phyloP scores from a whole-genome alignment of 2,329 filamentous ascomycete species.

The Fusarium miscanthi region DNA sequence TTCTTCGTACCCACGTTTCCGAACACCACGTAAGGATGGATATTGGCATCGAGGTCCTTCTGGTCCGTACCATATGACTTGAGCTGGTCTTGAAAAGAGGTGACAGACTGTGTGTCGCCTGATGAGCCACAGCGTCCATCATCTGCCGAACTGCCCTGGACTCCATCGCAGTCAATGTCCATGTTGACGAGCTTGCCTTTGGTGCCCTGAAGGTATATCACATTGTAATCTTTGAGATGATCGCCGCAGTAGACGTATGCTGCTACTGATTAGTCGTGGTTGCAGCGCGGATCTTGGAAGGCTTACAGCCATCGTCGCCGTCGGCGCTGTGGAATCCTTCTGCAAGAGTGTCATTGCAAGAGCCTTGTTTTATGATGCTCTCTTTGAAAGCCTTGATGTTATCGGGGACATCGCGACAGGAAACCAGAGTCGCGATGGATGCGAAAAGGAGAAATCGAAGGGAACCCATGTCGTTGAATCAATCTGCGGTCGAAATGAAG shows the following conservation, averaged over 20 bases:
- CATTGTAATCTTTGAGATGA: conserved; percentile 52
- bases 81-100: conserved; percentile 58
- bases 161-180: conserved; percentile 69
- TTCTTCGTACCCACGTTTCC: conserved; percentile 56
- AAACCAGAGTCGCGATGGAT: conserved; percentile 39
- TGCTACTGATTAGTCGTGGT: conserved; percentile 20
- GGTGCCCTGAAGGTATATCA: conserved; percentile 61
- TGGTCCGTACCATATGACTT: conserved; percentile 50
- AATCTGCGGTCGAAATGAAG: not conserved
- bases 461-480: conserved; percentile 23
- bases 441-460: conserved; percentile 39
- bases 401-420: conserved; percentile 52
- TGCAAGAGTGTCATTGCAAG: conserved; percentile 54
- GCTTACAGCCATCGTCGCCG: conserved; percentile 51
- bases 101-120: conserved; percentile 57
- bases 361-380: conserved; percentile 50
- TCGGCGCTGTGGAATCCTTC: conserved; percentile 55
- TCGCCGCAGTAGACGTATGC: conserved; percentile 61
- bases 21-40: conserved; percentile 65
- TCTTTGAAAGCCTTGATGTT: conserved; percentile 57
- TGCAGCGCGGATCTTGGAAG: no score
- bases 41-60: conserved; percentile 61
- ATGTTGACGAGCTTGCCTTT: conserved; percentile 61
- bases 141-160: conserved; percentile 53
- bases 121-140: conserved; percentile 59